Evolutionary conservation across 257 asterid genomes (phyloP), one percentile per base, ranked within the genome.

Genomic region (Solanum bulbocastanum): DNA sequence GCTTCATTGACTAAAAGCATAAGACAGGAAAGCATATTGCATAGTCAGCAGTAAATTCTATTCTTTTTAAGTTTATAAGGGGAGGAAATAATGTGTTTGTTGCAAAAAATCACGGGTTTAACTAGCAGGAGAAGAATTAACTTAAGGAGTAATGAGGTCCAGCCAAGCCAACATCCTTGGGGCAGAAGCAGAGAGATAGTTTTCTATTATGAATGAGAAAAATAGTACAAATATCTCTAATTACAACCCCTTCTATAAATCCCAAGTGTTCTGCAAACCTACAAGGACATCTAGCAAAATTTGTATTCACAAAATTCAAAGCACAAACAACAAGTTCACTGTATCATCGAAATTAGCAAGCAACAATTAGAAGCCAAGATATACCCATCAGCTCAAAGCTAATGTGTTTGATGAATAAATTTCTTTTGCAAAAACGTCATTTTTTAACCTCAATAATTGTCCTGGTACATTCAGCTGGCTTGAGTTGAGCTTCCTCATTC

Each of bases 401-500:
- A 75, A 37, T 39, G 56, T 22, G 30, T 73, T 22, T 18, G 16
- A 73, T 20, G 27, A 36, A 22, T 74, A 76, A 39, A 35, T 76
- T 14, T 78, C 8, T 78, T 25, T 42, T 42, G 84, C 37, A 42
- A 18, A 46, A 81, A 46, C 60, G 20, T 11, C 33, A 9, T 30
- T 9, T 69, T 36, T 69, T 36, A 89, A 97, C 98, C 99, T 96
- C 98, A 91, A 96, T 93, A 25, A 96, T 78, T n/a, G 98, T 97
- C 72, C 99, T 92, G 65, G 94, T 85, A 89, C 93, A 92, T 94
- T 96, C 99, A 42, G 98, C 98, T 69, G 98, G 96, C 52, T 93
- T 90, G 84, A 95, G 98, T 30, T 84, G 90, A 65, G 95, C 95
- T 75, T 93, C 96, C 66, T 90, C 96, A 74, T 88, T 87, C 87